Evolutionary conservation across 108 stramenopile genomes (phyloP).

Genomic region (Phaeodactylum tricornutum): DNA sequence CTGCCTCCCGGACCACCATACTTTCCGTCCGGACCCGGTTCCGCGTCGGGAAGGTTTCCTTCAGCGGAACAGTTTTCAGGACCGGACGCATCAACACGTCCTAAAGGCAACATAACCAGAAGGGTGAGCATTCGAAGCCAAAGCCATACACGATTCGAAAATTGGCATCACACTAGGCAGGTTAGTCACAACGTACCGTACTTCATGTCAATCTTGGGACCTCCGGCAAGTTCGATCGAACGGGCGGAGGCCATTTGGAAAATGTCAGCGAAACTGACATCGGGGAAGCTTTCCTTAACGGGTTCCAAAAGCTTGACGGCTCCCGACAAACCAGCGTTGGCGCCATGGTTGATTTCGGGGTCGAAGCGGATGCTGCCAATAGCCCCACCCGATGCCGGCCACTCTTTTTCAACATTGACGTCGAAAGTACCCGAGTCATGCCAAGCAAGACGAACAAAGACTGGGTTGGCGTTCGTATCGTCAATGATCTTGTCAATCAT

Average conservation of each 20-base stretch:
- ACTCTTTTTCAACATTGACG: constrained; percentile 37
- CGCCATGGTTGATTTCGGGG: constrained; percentile 85
- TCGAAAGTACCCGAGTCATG: constrained; percentile 89
- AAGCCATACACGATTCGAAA: not conserved
- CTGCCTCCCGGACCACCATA: constrained; percentile 63
- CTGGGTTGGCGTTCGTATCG: constrained; percentile 78
- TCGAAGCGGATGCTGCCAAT: constrained; percentile 84
- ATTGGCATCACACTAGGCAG: not conserved
- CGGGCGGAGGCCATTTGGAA: constrained; percentile 59
- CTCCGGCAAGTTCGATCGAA: constrained; percentile 58
- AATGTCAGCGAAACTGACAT: constrained; percentile 63
- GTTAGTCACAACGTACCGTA: constrained; percentile 23
- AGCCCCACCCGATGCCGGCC: constrained; percentile 60
- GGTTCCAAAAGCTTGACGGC: constrained; percentile 66
- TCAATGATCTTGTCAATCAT: constrained; percentile 84
- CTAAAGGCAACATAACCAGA: not conserved
- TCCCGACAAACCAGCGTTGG: constrained; percentile 80
- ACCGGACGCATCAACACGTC: constrained; percentile 46
- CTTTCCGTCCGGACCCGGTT: constrained; percentile 39
- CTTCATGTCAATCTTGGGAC: constrained; percentile 65
- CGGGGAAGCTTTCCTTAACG: constrained; percentile 71
- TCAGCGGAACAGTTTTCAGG: constrained; percentile 44
- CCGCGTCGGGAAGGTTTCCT: constrained; percentile 80
- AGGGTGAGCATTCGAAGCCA: not conserved
- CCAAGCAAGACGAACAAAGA: constrained; percentile 95